These are phyloP conservation scores for Hirschfeldia incana DNA, from an alignment of 345 rosid species.

Conservation along the genomic window DNA sequence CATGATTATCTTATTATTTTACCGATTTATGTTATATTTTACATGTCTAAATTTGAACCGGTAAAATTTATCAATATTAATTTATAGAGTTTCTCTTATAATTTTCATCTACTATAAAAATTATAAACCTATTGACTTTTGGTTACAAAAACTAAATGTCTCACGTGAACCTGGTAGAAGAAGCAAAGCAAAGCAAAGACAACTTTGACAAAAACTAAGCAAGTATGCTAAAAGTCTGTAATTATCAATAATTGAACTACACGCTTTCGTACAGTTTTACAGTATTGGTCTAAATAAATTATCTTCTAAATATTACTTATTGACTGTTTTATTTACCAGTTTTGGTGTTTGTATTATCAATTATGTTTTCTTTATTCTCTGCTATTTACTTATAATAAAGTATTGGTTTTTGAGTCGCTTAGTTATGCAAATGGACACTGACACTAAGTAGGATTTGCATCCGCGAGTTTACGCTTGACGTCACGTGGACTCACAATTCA, in stretches of 20 bases:
- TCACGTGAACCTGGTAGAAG: constrained; percentile 37
- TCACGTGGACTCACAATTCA: not conserved
- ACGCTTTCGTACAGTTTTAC: constrained; percentile 17
- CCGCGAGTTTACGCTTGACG: constrained; percentile 24
- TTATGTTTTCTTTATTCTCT: constrained; percentile 10
- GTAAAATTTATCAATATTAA: too few relatives aligned
- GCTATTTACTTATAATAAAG: not conserved
- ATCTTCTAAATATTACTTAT: not conserved
- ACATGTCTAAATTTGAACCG: too few relatives aligned
- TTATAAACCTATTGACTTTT: constrained; percentile 32
- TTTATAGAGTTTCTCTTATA: too few relatives aligned
- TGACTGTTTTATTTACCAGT: constrained; percentile 11
- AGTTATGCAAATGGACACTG: constrained; percentile 1
- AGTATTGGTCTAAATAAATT: not conserved
- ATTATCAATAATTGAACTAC: constrained; percentile 36
- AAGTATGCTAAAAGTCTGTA: constrained; percentile 34
- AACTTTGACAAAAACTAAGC: constrained; percentile 40
- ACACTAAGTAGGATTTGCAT: constrained; percentile 10
- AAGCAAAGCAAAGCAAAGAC: constrained; percentile 43
- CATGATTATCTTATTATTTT: too few relatives aligned
- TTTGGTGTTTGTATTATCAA: not conserved
- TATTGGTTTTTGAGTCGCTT: not conserved
- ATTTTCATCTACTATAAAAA: constrained; percentile 8
- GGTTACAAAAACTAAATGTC: constrained; percentile 22
- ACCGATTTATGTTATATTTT: too few relatives aligned